A percentile compares a stretch with the other conserved stretches of the same genome.
Conservation (phyloP, 345 rosid genomes). For the Eucalyptus regnans region DNA sequence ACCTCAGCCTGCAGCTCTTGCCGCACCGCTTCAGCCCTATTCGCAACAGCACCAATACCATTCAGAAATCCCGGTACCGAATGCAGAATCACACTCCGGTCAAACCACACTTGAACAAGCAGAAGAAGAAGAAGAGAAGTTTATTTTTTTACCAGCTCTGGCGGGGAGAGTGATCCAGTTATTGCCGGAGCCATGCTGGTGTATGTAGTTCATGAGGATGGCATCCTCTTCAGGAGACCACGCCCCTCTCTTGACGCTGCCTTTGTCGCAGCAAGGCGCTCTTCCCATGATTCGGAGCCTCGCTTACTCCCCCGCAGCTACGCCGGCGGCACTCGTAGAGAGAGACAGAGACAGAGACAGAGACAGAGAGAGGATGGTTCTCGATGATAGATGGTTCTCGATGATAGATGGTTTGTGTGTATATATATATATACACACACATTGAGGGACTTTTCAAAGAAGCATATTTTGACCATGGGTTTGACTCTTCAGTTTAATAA, state of each 20-base stretch:
- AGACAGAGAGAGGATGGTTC: background rate
- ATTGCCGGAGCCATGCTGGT: conserved; percentile 8
- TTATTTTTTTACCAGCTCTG: conserved; percentile 10
- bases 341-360: background rate
- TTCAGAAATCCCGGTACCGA: background rate
- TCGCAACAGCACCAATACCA: background rate
- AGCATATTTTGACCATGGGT: background rate
- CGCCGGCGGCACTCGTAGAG: background rate
- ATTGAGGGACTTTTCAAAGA: background rate
- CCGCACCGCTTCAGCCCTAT: conserved; percentile 65
- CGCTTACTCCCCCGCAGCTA: background rate
- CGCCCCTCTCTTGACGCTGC: conserved; percentile 27
- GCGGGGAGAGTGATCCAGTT: conserved; percentile 26
- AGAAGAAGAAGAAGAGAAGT: background rate
- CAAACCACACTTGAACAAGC: background rate
- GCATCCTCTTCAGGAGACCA: conserved; percentile 37
- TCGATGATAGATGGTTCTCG: background rate
- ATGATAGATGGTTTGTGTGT: background rate
- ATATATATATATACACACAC: background rate
- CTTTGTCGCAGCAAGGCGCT: conserved; percentile 32
- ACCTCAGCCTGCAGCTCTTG: conserved; percentile 72
- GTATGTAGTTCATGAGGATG: conserved; percentile 9
- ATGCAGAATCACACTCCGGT: background rate
- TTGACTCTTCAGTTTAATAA: background rate
- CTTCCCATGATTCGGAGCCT: conserved; percentile 12